These are phyloP conservation scores for Trametes gibbosa DNA, from an alignment of 768 basidiomycete genomes.

Conservation along the genomic window DNA sequence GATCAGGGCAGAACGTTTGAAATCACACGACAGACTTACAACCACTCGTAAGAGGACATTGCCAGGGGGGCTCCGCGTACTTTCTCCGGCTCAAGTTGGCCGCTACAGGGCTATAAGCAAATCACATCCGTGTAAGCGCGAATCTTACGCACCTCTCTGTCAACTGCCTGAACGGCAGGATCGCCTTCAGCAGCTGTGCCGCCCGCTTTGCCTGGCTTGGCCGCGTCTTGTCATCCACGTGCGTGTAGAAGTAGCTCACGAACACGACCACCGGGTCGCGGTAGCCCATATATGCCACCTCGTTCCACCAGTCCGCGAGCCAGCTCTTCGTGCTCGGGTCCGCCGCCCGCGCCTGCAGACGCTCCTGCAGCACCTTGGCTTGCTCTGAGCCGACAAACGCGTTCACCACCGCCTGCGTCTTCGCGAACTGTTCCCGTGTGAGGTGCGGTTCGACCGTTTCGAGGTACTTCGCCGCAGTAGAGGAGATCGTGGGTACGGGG, in stretches of 20 bases:
- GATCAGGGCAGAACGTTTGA: background rate
- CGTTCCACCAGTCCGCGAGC: constrained; percentile 99
- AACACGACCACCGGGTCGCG: constrained; percentile 89
- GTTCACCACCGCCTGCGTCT: constrained; percentile 56
- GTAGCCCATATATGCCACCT: constrained; percentile 83
- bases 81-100: constrained; percentile 85
- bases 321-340: constrained; percentile 64
- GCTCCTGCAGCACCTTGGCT: constrained; percentile 68
- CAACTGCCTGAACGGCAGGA: constrained; percentile 80
- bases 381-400: constrained; percentile 70
- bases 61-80: constrained; percentile 73
- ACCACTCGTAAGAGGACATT: constrained; percentile 95
- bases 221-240: constrained; percentile 60
- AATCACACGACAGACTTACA: constrained; percentile 43
- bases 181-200: constrained; percentile 79
- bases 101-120: constrained; percentile 23
- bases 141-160: constrained; percentile 63
- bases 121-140: background rate
- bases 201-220: constrained; percentile 67
- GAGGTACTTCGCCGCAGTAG: constrained; percentile 87
- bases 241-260: constrained; percentile 95
- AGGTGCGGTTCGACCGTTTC: constrained; percentile 80
- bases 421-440: constrained; percentile 55
- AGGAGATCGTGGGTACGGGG: constrained; percentile 80
- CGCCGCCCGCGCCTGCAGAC: constrained; percentile 73